Conservation (phyloP, 805 yeast genomes). For the Teunomyces pallodes region DNA sequence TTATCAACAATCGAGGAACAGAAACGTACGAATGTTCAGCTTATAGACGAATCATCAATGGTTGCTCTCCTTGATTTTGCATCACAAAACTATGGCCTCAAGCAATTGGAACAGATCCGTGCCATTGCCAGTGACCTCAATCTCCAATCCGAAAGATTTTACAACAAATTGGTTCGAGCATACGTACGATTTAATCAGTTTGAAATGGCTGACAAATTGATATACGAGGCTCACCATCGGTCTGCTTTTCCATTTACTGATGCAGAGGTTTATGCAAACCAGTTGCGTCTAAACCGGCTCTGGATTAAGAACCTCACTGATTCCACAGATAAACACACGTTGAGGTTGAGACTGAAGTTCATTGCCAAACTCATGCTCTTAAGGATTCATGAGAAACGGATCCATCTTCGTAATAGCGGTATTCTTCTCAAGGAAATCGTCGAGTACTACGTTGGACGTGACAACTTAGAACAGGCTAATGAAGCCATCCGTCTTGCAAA, state of each 20-base stretch:
- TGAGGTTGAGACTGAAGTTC: slow-evolving; percentile 9
- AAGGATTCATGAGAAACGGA: slow-evolving; percentile 6
- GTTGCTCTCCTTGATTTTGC: slow-evolving; percentile 19
- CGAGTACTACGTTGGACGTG: slow-evolving; percentile 17
- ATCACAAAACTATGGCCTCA: slow-evolving; percentile 17
- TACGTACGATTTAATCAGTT: slow-evolving; percentile 29
- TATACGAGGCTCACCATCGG: slow-evolving; percentile 29
- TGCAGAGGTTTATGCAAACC: slow-evolving; percentile 24
- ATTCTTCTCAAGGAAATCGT: slow-evolving; percentile 26
- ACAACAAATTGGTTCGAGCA: slow-evolving; percentile 24
- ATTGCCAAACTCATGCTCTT: slow-evolving; percentile 11
- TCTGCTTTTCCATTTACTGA: slow-evolving; percentile 29
- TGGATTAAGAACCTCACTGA: slow-evolving; percentile 23
- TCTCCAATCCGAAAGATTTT: slow-evolving; percentile 24
- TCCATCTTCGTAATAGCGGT: slow-evolving; percentile 10
- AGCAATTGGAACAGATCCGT: slow-evolving; percentile 17
- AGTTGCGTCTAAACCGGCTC: slow-evolving; percentile 27
- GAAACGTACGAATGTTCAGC: slow-evolving; percentile 7
- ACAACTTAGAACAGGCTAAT: slow-evolving; percentile 18
- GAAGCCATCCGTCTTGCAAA: slow-evolving; percentile 17
- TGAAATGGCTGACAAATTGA: slow-evolving; percentile 30
- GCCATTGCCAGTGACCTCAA: slow-evolving; percentile 15
- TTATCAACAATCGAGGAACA: slow-evolving; percentile 19
- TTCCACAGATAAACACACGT: slow-evolving; percentile 6
- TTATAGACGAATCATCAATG: slow-evolving; percentile 18